phyloP scores from a whole-genome alignment of 352 stramenopile genomes.

The Globisporangium nagaii region DNA sequence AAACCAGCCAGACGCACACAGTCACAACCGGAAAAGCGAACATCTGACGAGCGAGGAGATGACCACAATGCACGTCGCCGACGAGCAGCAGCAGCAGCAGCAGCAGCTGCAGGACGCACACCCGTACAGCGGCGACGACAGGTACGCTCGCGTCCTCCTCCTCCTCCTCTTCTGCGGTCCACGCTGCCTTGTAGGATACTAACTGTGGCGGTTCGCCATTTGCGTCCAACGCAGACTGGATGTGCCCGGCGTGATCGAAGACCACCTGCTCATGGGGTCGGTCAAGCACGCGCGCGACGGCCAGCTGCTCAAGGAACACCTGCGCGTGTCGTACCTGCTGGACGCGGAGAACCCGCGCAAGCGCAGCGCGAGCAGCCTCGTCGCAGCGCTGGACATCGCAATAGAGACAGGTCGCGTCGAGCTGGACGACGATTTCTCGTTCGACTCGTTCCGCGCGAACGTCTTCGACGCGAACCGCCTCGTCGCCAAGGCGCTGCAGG shows the following conservation, averaged over 20 bases:
- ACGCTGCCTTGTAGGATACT: background rate
- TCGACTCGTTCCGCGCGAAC: constrained; percentile 47
- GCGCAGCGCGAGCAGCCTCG: constrained; percentile 15
- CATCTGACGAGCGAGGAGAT: background rate
- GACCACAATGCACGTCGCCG: constrained; percentile 3
- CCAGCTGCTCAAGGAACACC: constrained; percentile 42
- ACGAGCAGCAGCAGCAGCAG: background rate
- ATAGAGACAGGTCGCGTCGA: constrained; percentile 38
- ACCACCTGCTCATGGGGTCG: constrained; percentile 52
- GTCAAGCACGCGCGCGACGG: constrained; percentile 51
- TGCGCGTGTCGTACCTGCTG: constrained; percentile 42
- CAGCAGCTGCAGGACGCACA: constrained; percentile 2
- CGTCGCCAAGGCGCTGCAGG: constrained; percentile 28
- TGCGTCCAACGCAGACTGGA: constrained; percentile 62
- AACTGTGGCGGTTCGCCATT: background rate
- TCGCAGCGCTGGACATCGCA: constrained; percentile 15
- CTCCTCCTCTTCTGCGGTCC: background rate
- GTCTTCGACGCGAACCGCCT: constrained; percentile 38
- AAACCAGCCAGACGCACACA: background rate
- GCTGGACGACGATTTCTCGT: constrained; percentile 59
- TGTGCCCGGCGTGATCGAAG: constrained; percentile 51
- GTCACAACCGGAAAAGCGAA: background rate
- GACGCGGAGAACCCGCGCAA: constrained; percentile 67
- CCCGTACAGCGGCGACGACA: constrained; percentile 9
- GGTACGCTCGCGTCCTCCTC: background rate